Evolutionary conservation across 768 basidiomycete species (phyloP).

Genomic region (Candolleomyces efflorescens): DNA sequence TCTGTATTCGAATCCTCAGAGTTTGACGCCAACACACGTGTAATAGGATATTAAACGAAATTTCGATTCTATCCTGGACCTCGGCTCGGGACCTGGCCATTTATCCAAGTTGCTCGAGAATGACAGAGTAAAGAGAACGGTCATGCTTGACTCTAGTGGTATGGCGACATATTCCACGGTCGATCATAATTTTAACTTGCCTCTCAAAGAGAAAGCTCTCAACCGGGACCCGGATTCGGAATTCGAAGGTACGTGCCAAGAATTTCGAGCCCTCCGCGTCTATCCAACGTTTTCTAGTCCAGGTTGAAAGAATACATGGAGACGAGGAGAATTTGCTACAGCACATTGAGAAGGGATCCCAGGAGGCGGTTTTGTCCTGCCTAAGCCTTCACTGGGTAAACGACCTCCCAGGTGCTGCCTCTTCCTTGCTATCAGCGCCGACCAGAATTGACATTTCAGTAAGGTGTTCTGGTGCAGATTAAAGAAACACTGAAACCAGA

Average conservation of each 20-base stretch:
- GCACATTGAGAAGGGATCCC: conserved; percentile 62
- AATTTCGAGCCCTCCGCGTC: neutral
- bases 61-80: conserved; percentile 76
- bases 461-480: conserved; percentile 85
- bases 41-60: conserved; percentile 85
- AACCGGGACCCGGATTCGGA: conserved; percentile 72
- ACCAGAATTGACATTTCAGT: neutral
- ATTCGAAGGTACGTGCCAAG: conserved; percentile 63
- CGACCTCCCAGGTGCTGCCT: conserved; percentile 80
- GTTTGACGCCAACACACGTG: conserved; percentile 4
- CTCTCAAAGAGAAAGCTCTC: conserved; percentile 34
- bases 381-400: conserved; percentile 96
- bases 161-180: conserved; percentile 17
- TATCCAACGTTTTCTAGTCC: conserved; percentile 44
- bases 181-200: neutral
- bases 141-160: conserved; percentile 91
- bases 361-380: conserved; percentile 91
- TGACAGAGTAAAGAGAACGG: conserved; percentile 61
- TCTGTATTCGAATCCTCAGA: neutral
- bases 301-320: conserved; percentile 68
- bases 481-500: conserved; percentile 81
- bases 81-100: conserved; percentile 90
- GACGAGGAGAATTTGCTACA: conserved; percentile 83
- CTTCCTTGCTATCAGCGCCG: neutral
- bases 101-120: conserved; percentile 78